These are phyloP conservation scores for Suhomyces terraborum DNA, from an alignment of 1,139 yeast genomes.

Conservation along the genomic window DNA sequence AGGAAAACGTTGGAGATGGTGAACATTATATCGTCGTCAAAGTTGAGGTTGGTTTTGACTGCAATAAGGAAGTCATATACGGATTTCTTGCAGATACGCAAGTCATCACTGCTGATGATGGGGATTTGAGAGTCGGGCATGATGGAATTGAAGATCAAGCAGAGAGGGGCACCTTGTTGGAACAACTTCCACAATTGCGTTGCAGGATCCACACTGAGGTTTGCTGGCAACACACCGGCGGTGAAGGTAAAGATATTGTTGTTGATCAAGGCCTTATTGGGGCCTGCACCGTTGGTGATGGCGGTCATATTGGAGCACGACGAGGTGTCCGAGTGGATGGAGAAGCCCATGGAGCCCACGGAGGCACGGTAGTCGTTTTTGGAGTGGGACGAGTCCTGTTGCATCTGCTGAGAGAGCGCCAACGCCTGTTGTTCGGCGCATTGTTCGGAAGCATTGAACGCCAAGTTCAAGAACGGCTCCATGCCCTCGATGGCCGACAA, in stretches of 20 bases:
- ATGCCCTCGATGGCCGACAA: constrained; percentile 69
- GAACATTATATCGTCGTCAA: constrained; percentile 75
- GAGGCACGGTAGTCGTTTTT: constrained; percentile 32
- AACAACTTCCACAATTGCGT: constrained; percentile 87
- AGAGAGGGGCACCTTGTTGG: constrained; percentile 90
- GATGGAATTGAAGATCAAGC: constrained; percentile 74
- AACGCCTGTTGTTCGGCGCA: constrained; percentile 74
- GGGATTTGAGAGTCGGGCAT: constrained; percentile 40
- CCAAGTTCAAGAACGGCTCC: constrained; percentile 65
- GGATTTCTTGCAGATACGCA: constrained; percentile 82
- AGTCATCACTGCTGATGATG: constrained; percentile 70
- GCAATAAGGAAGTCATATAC: constrained; percentile 90
- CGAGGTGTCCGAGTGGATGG: constrained; percentile 27
- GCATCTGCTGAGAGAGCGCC: constrained; percentile 47
- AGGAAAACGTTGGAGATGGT: constrained; percentile 89
- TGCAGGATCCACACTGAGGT: constrained; percentile 82
- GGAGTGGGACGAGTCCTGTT: constrained; percentile 15
- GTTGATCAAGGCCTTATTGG: constrained; percentile 19
- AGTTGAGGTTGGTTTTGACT: constrained; percentile 73
- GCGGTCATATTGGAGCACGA: constrained; percentile 18
- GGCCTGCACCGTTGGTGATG: constrained; percentile 9
- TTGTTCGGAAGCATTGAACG: constrained; percentile 59
- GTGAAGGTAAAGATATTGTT: constrained; percentile 59
- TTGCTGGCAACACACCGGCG: constrained; percentile 76
- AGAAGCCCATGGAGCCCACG: constrained; percentile 28